phyloP scores from a whole-genome alignment of 345 rosid genomes.

The Acer yangbiense region DNA sequence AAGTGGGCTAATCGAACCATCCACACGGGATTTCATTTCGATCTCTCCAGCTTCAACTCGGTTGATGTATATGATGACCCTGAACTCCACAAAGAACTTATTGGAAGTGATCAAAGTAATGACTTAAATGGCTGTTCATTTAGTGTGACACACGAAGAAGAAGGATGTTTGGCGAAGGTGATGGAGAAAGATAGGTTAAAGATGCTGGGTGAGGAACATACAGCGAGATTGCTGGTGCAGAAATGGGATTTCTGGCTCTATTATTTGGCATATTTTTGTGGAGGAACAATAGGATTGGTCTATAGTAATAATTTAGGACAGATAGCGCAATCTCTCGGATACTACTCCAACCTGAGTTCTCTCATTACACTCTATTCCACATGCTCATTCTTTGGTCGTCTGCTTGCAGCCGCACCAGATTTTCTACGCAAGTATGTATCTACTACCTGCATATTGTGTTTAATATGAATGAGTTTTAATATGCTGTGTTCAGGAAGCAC shows the following conservation, averaged over 20 bases:
- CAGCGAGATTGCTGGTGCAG: conserved; percentile 47
- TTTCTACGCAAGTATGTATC: conserved; percentile 64
- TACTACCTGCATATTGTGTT: not conserved
- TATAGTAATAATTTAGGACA: conserved; percentile 90
- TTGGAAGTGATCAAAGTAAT: conserved; percentile 26
- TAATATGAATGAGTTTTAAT: not conserved
- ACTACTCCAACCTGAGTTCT: conserved; percentile 32
- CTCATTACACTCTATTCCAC: conserved; percentile 73
- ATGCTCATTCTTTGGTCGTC: conserved; percentile 82
- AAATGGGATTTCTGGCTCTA: conserved; percentile 86
- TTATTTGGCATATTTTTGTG: conserved; percentile 70
- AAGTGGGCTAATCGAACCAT: conserved; percentile 42
- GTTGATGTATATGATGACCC: conserved; percentile 44
- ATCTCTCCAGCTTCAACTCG: conserved; percentile 40
- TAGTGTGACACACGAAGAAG: conserved; percentile 18
- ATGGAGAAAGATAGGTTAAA: conserved; percentile 51
- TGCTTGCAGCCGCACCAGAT: conserved; percentile 82
- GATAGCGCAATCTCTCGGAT: conserved; percentile 75
- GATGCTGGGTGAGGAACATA: conserved; percentile 76
- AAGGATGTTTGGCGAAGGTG: conserved; percentile 28
- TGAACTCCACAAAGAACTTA: conserved; percentile 51
- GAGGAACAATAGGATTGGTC: conserved; percentile 79
- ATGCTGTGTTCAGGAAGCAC: not conserved
- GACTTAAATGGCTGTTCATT: not conserved
- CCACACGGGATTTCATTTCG: conserved; percentile 22